Evolutionary conservation across 2,329 filamentous ascomycete species (phyloP), one percentile per base, ranked within the genome.

Genomic region (Amauroascus verrucosus): DNA sequence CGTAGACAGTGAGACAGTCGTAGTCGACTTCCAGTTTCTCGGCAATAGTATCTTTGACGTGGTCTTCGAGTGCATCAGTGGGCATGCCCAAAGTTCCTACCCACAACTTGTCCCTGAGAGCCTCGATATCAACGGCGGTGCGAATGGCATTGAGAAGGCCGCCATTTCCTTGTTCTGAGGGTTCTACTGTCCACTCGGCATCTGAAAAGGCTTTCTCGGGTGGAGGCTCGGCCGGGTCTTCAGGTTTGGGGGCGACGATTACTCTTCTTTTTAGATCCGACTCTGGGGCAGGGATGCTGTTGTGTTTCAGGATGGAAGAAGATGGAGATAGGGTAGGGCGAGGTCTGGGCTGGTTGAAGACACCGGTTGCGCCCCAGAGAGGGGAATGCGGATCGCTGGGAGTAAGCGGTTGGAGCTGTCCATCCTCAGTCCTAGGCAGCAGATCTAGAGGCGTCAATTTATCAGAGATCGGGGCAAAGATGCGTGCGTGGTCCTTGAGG

Each of bases 41-140:
- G 58, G 88, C 82, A 58, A 97, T 96, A 50, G 91, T 86, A 54
- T 85, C 77, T 65, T 86, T 91, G 63, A 87, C 83, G 61, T 84
- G 78, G 0, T 82, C 81, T 40, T 83, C 81, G 22, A 97, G 76
- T 6, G 84, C 85, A 69, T 97, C 91, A 0, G 88, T 96, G 0
- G 91, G 90, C 81, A 96, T 96, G 18, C 91, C 93, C 41, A 97
- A 72, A 0, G 90, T 94, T 51, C 91, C 91, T 3, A 97, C 85
- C 83, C 87, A 95, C n/a, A 84, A 85, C 64, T 88, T 85, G 53
- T 95, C 86, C 18, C 79, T 77, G 8, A 88, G 72, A 57, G 79
- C 78, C 18, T 83, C 84, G 52, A 83, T 80, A 45, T 87, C 80
- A 14, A 80, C 76, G 1, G 87, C 85, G 14, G 88, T 88, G 57